Evolutionary conservation across 2,329 filamentous ascomycete genomes (phyloP).

Genomic region (Beauveria caledonica): DNA sequence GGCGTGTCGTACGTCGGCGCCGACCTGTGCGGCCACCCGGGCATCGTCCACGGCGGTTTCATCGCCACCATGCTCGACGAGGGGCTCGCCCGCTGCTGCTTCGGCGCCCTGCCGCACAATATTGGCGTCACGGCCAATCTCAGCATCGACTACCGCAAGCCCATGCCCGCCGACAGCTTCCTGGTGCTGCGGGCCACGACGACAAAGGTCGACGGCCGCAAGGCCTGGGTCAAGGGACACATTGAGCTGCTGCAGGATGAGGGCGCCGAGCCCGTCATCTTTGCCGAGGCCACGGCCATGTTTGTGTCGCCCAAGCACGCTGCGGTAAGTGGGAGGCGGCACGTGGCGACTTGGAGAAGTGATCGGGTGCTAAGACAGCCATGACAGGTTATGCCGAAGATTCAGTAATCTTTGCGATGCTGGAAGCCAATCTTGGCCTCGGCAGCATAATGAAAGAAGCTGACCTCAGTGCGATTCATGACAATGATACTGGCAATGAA

Average conservation of each 20-base stretch:
- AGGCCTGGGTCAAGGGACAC: slow-evolving; percentile 85
- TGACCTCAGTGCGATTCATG: neutral
- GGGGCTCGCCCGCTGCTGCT: slow-evolving; percentile 78
- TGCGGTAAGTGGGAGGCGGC: slow-evolving; percentile 45
- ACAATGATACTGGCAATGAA: neutral
- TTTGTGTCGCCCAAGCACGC: slow-evolving; percentile 86
- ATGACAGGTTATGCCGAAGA: neutral
- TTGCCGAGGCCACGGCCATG: slow-evolving; percentile 77
- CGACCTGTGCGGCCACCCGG: slow-evolving; percentile 80
- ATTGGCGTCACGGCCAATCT: slow-evolving; percentile 81
- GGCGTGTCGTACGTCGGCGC: slow-evolving; percentile 69
- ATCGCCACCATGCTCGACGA: slow-evolving; percentile 92
- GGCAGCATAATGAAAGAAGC: neutral
- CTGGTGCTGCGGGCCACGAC: slow-evolving; percentile 74
- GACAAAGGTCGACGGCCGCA: slow-evolving; percentile 79
- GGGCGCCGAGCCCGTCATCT: slow-evolving; percentile 53
- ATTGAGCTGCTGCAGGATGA: slow-evolving; percentile 66
- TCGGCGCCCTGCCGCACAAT: slow-evolving; percentile 78
- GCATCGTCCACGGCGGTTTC: slow-evolving; percentile 83
- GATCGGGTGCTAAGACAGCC: neutral
- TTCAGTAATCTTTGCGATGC: neutral
- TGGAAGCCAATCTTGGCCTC: neutral
- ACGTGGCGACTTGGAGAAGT: neutral
- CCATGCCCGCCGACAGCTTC: slow-evolving; percentile 66
- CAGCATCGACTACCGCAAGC: slow-evolving; percentile 73